Conservation (phyloP, 2,329 filamentous ascomycete species). For the Penicillium crustosum region DNA sequence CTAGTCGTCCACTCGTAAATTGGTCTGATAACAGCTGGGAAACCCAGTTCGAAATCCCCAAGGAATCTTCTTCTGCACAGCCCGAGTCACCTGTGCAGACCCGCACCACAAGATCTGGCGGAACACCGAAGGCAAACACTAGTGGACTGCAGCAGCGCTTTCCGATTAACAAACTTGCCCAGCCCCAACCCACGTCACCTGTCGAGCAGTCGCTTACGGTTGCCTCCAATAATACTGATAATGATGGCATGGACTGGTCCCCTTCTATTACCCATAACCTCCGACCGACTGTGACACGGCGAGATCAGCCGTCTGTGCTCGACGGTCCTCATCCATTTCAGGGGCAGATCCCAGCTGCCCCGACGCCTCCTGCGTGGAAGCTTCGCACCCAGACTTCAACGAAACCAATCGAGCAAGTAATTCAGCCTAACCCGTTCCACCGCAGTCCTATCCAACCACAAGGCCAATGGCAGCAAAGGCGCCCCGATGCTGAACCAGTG, state of each 20-base stretch:
- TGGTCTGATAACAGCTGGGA: slow-evolving; percentile 43
- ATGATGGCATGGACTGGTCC: slow-evolving; percentile 53
- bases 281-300: slow-evolving; percentile 32
- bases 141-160: slow-evolving; percentile 32
- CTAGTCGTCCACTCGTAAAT: slow-evolving; percentile 43
- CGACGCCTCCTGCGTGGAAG: slow-evolving; percentile 42
- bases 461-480: slow-evolving; percentile 20
- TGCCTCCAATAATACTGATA: slow-evolving; percentile 40
- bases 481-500: slow-evolving; percentile 26
- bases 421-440: slow-evolving; percentile 41
- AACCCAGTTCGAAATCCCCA: slow-evolving; percentile 22
- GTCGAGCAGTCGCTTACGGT: slow-evolving; percentile 26
- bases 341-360: slow-evolving; percentile 43
- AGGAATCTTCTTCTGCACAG: slow-evolving; percentile 18
- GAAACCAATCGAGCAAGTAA: slow-evolving; percentile 37
- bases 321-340: slow-evolving; percentile 45
- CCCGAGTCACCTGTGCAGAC: slow-evolving; percentile 15
- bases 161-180: slow-evolving; percentile 44
- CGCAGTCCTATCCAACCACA: slow-evolving; percentile 30
- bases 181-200: slow-evolving; percentile 26
- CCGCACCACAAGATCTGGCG: slow-evolving; percentile 11
- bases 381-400: slow-evolving; percentile 36
- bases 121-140: slow-evolving; percentile 16
- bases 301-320: slow-evolving; percentile 31
- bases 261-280: slow-evolving; percentile 44